Percentiles rank a stretch among this genome's conserved stretches.
These are phyloP conservation scores for Psophocarpus tetragonolobus DNA, from an alignment of 306 rosid genomes.

Conservation along the genomic window DNA sequence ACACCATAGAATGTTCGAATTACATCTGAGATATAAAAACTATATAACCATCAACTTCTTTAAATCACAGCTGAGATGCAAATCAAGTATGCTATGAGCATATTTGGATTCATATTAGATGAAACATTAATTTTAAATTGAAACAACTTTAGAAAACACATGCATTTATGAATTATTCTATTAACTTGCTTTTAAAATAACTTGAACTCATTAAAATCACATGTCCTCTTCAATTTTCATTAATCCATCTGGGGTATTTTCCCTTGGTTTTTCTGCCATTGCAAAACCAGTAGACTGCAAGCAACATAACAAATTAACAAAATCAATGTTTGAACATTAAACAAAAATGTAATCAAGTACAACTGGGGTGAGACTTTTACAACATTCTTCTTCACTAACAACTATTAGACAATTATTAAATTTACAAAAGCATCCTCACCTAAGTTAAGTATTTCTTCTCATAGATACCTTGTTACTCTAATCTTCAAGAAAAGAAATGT, in stretches of 20 bases:
- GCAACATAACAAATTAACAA: slow-evolving; percentile 1
- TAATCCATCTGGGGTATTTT: background rate
- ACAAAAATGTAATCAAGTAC: background rate
- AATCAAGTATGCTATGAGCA: no score
- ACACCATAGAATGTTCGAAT: no score
- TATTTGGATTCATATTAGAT: no score
- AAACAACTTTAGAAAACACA: no score
- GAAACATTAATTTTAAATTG: no score
- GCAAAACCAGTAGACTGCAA: slow-evolving; percentile 7
- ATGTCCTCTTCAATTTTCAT: background rate
- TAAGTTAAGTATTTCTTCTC: slow-evolving; percentile 20
- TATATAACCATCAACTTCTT: no score
- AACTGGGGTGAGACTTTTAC: background rate
- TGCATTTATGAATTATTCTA: no score
- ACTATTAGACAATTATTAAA: slow-evolving; percentile 8
- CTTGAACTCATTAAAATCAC: background rate
- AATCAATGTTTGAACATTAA: slow-evolving; percentile 8
- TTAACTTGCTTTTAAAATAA: no score
- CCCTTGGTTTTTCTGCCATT: background rate
- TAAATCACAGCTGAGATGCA: no score
- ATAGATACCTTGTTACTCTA: slow-evolving; percentile 21
- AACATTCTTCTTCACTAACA: slow-evolving; percentile 1
- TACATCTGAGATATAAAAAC: no score
- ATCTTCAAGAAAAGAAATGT: background rate
- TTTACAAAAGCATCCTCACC: slow-evolving; percentile 24